Evolutionary conservation across 495 filamentous ascomycete genomes (phyloP), one percentile per base, ranked within the genome.

Genomic region (Talaromyces adpressus): DNA sequence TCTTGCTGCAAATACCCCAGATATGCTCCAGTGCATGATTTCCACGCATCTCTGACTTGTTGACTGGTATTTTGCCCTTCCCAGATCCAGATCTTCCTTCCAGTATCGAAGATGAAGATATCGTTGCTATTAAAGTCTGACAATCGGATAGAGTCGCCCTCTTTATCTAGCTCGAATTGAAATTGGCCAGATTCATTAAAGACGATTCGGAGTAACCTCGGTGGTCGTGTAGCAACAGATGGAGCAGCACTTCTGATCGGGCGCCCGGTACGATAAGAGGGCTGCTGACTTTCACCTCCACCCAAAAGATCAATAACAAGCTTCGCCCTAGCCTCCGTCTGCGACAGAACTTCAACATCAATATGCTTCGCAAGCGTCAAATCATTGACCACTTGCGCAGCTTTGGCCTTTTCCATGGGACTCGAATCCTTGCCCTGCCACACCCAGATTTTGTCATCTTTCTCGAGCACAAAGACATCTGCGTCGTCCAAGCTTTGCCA

Each of bases 351-450:
- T 66, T 88, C 85, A 14, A 86, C 83, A 62, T 86, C 81, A 39
- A 83, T 67, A 65, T 86, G 85, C 64, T 85, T 86, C 7, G 83
- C 84, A 6, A 81, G 69, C 0, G 81, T 86, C 79, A 87, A 74
- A 59, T 88, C 84, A 66, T 84, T 77, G 6, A 88, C 83, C 16
- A 86, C 83, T 64, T 86, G 84, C 0, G 85, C 84, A 0, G 84
- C 84, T 74, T 85, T 85, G 8, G 77, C 80, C 71, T 86, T 88
- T 62, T 88, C 85, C 83, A 87, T 87, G 0, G 84, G 85, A 52
- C 81, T 83, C 65, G 83, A 86, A 34, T 75, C 80, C 68, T 77
- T 79, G 36, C 85, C 85, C 73, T 88, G 85, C 85, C 85, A 88
- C 11, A 85, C 83, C 79, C 80, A 86, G 67, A 87, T 84, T 72